Evolutionary conservation across 768 basidiomycete genomes (phyloP), one percentile per base, ranked within the genome.

Genomic region (Boletus rubroflammeus): DNA sequence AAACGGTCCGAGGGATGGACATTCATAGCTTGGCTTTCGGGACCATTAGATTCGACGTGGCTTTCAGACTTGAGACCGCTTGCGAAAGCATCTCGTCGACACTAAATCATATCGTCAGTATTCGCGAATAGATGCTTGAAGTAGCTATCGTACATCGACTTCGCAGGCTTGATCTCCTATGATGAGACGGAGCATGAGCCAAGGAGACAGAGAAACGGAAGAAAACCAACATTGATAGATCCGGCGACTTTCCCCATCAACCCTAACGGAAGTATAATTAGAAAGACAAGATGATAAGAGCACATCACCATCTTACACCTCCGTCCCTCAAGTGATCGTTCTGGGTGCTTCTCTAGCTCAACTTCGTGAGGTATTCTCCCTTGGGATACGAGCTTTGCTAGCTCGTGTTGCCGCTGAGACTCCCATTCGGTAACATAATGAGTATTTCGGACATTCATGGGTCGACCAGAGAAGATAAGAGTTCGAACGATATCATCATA

Each of bases 391-490:
- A 93, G 72, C 25, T 75, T 62, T 34, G 74, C 73, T 50, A 88
- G 82, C 62, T 93, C 88, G 17, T 71, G 69, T 53, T 75, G 76
- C 53, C 87, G 75, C 34, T 72, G 78, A 9, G 77, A 76, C 68
- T 92, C 88, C 88, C 90, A 92, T 54, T 84, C 82, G 28, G 75
- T 75, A 35, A 94, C 81, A 67, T 93, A 95, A 1, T 83, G 78
- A 0, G 92, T 93, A 73, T 81, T 87, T 51, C 83, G 74, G n/a
- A 93, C 90, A 58, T 81, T 83, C 77, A 93, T 78, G 0, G 92
- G 91, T 48, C 92, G 81, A 6, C 90, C 90, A 41, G 81, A 81
- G 68, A 88, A 91, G 48, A 93, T 78, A 5, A 89, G 67, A 0
- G 90, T 93, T 40, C 84, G 81, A 48, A 79, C 64, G 38, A 80